Evolutionary conservation across 2,329 filamentous ascomycete genomes (phyloP).

Genomic region (Exophiala viscosa): DNA sequence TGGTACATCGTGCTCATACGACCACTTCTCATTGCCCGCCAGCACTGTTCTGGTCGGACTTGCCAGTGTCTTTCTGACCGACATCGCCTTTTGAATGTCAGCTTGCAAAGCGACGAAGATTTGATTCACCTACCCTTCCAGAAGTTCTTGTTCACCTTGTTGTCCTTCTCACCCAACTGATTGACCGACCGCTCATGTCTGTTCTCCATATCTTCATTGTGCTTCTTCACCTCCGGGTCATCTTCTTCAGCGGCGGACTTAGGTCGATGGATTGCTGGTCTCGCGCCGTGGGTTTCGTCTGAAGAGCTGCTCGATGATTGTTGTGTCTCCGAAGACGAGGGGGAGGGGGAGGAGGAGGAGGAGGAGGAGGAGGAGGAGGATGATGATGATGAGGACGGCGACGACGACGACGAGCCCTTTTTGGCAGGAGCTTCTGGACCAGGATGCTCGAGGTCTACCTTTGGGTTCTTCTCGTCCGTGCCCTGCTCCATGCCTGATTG

Average conservation of each 20-base stretch:
- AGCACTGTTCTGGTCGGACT: conserved; percentile 1
- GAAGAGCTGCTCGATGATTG: neutral
- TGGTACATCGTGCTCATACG: neutral
- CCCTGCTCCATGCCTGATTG: conserved; percentile 25
- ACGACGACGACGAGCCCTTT: conserved; percentile 12
- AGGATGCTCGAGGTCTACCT: conserved; percentile 25
- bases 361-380: conserved; percentile 2
- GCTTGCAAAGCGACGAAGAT: neutral
- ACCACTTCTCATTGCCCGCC: neutral
- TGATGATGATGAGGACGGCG: too few species aligned
- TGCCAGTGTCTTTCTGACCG: conserved; percentile 12
- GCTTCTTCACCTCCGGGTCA: conserved; percentile 27
- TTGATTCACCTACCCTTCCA: conserved; percentile 23
- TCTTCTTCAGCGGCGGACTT: conserved; percentile 26
- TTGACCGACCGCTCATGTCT: conserved; percentile 21
- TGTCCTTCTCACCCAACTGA: conserved; percentile 27
- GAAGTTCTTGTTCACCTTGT: conserved; percentile 29
- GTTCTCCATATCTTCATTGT: conserved; percentile 22
- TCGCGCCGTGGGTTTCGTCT: conserved; percentile 8
- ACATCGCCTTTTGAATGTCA: conserved; percentile 22
- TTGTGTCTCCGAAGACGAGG: neutral
- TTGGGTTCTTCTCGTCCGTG: conserved; percentile 23
- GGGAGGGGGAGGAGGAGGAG: conserved; percentile 1
- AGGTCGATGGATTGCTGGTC: conserved; percentile 25
- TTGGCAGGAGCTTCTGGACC: conserved; percentile 26